These are phyloP conservation scores for Aspergillus haitiensis DNA, from an alignment of 495 filamentous ascomycete species.

Conservation along the genomic window DNA sequence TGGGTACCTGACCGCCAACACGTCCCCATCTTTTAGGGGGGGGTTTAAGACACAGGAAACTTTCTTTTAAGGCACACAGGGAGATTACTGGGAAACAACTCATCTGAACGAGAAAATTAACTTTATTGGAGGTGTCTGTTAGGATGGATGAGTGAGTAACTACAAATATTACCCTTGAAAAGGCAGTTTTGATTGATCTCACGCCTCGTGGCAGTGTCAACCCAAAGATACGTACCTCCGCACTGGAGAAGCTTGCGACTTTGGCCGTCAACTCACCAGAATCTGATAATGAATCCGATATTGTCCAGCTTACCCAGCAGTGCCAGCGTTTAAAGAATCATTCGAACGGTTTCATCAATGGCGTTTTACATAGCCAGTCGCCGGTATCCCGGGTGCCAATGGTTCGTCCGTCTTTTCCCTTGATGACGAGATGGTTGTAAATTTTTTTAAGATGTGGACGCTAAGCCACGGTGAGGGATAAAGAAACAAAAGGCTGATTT, in stretches of 20 bases:
- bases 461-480: background rate
- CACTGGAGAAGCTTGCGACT: slow-evolving; percentile 70
- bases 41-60: background rate
- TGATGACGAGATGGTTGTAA: background rate
- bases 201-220: slow-evolving; percentile 29
- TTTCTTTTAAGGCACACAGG: background rate
- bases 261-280: slow-evolving; percentile 56
- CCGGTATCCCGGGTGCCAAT: slow-evolving; percentile 53
- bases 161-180: background rate
- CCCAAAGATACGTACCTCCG: slow-evolving; percentile 57
- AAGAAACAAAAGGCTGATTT: slow-evolving; percentile 26
- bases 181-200: slow-evolving; percentile 11
- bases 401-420: slow-evolving; percentile 35
- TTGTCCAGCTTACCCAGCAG: slow-evolving; percentile 61
- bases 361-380: slow-evolving; percentile 37
- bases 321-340: slow-evolving; percentile 36
- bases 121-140: background rate
- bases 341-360: slow-evolving; percentile 41
- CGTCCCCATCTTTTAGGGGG: background rate
- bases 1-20: slow-evolving; percentile 2
- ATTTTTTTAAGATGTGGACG: background rate
- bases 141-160: slow-evolving; percentile 27
- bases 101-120: background rate
- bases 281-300: slow-evolving; percentile 60
- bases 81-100: background rate